Base-by-base conservation (phyloP, 2,329 filamentous ascomycete species). In the Fusarium udum region DNA sequence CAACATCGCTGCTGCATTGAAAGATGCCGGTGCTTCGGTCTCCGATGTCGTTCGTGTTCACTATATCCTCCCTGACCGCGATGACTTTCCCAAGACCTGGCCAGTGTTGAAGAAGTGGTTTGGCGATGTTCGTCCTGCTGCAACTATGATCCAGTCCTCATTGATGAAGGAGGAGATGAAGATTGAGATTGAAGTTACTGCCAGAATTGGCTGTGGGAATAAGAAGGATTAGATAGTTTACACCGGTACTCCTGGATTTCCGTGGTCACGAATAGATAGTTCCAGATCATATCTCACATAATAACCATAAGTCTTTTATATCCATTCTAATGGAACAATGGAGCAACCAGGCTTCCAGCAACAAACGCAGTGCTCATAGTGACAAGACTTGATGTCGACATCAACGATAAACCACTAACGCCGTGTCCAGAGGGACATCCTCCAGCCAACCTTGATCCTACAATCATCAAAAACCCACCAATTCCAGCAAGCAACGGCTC, bases 401-500 rank as follows among this genome's bases (percentile, higher is more conserved):
- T 82, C 67, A 90, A 82, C n/a, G 88, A 87, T 77, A 92, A 85
- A 1, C 91, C 91, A 66, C 88, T 92, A 71, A 93, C 90, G 0
- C 91, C 91, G 78, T 93, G 91, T 0, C 91, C 91, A 10, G 89
- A 91, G 0, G 91, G 92, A 72, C 91, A 93, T 0, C 91, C 91
- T 4, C 90, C 90, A 0, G 88, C 91, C 61, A 92, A 77, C 55
- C 90, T 86, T 3, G 90, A 85, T 2, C 91, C 91, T 14, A 92
- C 78, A 0, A 87, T 85, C 82, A 92, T 88, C 20, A 87, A 66
- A 7, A 87, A 82, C 0, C 91, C 91, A 4, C 91, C 91, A 0
- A 84, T 51, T 1, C 86, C 75, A 1, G 89, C 87, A 69, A 82
- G 78, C 4, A 75, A 31, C 1, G 84, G 82, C 8, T 82, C 76